Percentiles rank a stretch among this genome's conserved stretches.
Conservation (phyloP, 2,329 filamentous ascomycete genomes). For the Tolypocladium nubicola region DNA sequence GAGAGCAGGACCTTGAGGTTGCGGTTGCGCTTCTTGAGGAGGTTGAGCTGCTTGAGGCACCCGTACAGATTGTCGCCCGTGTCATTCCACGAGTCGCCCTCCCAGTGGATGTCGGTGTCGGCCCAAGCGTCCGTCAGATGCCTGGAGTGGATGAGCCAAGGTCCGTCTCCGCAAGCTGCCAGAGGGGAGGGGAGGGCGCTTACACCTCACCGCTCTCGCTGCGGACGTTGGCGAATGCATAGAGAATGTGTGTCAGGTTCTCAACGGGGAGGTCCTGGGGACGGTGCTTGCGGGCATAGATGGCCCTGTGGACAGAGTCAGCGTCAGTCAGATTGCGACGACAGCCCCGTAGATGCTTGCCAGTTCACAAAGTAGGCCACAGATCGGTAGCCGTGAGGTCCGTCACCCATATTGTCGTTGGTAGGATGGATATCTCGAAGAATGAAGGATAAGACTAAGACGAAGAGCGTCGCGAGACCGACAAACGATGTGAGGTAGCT, state of each 20-base stretch:
- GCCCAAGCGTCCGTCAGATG: slow-evolving; percentile 52
- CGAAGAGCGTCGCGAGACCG: not conserved
- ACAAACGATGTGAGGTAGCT: not conserved
- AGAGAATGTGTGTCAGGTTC: slow-evolving; percentile 80
- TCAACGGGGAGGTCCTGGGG: slow-evolving; percentile 74
- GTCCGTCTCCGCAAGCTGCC: not conserved
- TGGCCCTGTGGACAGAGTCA: slow-evolving; percentile 42
- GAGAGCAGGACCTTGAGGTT: slow-evolving; percentile 78
- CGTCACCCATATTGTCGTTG: slow-evolving; percentile 2
- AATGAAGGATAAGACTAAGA: not conserved
- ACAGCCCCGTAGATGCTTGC: slow-evolving; percentile 15
- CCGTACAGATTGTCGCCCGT: slow-evolving; percentile 75
- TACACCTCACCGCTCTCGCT: slow-evolving; percentile 72
- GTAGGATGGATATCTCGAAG: not conserved
- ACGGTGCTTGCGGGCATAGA: slow-evolving; percentile 77
- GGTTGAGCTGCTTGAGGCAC: slow-evolving; percentile 77
- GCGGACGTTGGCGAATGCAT: slow-evolving; percentile 80
- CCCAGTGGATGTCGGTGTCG: slow-evolving; percentile 64
- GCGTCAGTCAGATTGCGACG: slow-evolving; percentile 6
- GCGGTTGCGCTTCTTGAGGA: slow-evolving; percentile 72
- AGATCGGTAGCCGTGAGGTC: slow-evolving; percentile 42
- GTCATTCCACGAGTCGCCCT: slow-evolving; percentile 61
- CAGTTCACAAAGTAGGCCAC: slow-evolving; percentile 70
- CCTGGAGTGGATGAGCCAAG: slow-evolving; percentile 11
- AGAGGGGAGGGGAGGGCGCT: slow-evolving; percentile 4